Evolutionary conservation across 2,329 filamentous ascomycete genomes (phyloP).

Genomic region (Pseudocercospora ulei): DNA sequence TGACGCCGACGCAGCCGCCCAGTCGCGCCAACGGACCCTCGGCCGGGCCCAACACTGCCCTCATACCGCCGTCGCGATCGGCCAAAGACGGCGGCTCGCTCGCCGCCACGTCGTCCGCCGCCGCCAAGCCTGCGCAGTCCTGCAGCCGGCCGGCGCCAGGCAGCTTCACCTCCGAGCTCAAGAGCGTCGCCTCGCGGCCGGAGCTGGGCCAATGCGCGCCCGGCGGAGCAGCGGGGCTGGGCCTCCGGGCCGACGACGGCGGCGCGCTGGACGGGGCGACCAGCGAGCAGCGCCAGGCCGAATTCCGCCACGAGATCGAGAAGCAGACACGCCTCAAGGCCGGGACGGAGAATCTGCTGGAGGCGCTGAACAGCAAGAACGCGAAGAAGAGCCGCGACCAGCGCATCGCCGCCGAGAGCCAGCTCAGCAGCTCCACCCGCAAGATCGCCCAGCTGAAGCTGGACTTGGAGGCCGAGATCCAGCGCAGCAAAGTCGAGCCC

Average conservation of each 20-base stretch:
- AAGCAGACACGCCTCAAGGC: slow-evolving; percentile 97
- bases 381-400: slow-evolving; percentile 80
- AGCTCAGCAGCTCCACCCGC: slow-evolving; percentile 78
- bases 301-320: slow-evolving; percentile 73
- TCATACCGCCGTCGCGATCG: slow-evolving; percentile 39
- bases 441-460: slow-evolving; percentile 53
- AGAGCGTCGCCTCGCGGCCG: slow-evolving; percentile 58
- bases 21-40: slow-evolving; percentile 31
- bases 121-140: slow-evolving; percentile 48
- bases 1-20: slow-evolving; percentile 25
- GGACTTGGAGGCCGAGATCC: slow-evolving; percentile 52
- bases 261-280: slow-evolving; percentile 49
- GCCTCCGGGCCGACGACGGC: slow-evolving; percentile 39
- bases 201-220: slow-evolving; percentile 51
- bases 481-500: slow-evolving; percentile 48
- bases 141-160: slow-evolving; percentile 61
- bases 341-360: slow-evolving; percentile 93
- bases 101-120: slow-evolving; percentile 47
- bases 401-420: slow-evolving; percentile 55
- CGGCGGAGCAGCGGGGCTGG: slow-evolving; percentile 37
- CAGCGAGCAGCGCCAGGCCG: slow-evolving; percentile 63
- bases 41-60: slow-evolving; percentile 27
- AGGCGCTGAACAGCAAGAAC: slow-evolving; percentile 88
- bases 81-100: slow-evolving; percentile 49
- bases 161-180: slow-evolving; percentile 82